Evolutionary conservation across 768 basidiomycete genomes (phyloP).

Genomic region (Panaeolus cyanescens): DNA sequence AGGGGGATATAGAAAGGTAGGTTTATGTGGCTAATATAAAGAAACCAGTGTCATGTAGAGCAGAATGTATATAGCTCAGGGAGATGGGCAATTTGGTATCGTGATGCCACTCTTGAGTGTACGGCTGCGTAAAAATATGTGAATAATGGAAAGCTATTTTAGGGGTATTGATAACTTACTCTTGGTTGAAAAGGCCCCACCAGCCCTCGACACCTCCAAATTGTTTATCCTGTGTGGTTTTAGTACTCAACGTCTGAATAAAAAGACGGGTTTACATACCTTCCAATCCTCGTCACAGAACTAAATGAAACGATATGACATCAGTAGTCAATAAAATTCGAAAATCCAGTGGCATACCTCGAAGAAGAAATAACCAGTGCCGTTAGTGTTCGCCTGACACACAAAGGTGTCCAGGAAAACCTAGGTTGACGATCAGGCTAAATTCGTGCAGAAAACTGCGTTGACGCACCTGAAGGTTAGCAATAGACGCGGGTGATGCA

Average conservation of each 20-base stretch:
- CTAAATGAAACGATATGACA: constrained; percentile 36
- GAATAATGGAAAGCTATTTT: neutral
- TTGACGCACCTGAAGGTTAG: constrained; percentile 54
- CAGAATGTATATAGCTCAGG: constrained; percentile 23
- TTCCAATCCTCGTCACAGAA: constrained; percentile 86
- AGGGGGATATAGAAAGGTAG: neutral
- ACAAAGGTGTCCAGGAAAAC: constrained; percentile 85
- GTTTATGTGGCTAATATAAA: neutral
- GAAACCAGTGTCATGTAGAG: neutral
- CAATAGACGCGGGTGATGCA: constrained; percentile 58
- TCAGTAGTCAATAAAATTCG: neutral
- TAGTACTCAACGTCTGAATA: constrained; percentile 2
- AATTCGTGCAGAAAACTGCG: neutral
- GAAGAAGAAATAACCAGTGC: constrained; percentile 88
- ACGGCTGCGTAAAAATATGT: constrained; percentile 43
- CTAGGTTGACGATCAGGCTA: constrained; percentile 34
- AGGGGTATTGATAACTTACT: constrained; percentile 28
- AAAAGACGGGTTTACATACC: constrained; percentile 33
- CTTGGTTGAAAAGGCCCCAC: constrained; percentile 49
- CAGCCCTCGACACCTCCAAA: constrained; percentile 81
- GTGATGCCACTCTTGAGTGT: constrained; percentile 67
- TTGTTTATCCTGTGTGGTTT: constrained; percentile 36
- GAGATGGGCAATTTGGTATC: constrained; percentile 58
- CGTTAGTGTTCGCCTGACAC: constrained; percentile 82
- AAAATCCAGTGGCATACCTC: constrained; percentile 45